Conservation (phyloP, 176 grass and related monocot genomes). For the Musa beccarii region DNA sequence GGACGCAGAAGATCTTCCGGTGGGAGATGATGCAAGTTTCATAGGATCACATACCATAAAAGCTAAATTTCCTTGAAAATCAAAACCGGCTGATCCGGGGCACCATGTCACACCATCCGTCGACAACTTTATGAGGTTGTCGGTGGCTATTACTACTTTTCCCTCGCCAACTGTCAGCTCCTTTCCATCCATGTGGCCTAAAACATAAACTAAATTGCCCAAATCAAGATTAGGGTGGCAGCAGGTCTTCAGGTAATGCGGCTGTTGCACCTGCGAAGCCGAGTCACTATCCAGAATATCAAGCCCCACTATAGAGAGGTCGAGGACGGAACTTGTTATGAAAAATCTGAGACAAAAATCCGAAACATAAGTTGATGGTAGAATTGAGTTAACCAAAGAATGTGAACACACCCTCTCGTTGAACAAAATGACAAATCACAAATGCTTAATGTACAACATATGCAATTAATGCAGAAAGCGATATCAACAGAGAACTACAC, state of each 20-base stretch:
- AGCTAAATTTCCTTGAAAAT: slow-evolving; percentile 78
- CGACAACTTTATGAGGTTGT: slow-evolving; percentile 70
- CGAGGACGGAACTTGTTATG: slow-evolving; percentile 81
- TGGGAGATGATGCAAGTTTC: slow-evolving; percentile 76
- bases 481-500: background rate
- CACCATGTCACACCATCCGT: slow-evolving; percentile 51
- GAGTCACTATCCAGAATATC: slow-evolving; percentile 55
- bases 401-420: background rate
- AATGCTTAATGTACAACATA: too few species aligned
- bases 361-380: slow-evolving; percentile 4
- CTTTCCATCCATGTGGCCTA: slow-evolving; percentile 54
- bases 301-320: slow-evolving; percentile 81
- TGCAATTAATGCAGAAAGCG: too few species aligned
- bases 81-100: slow-evolving; percentile 78
- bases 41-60: slow-evolving; percentile 94
- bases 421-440: background rate
- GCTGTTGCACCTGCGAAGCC: slow-evolving; percentile 32
- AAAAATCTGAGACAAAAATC: slow-evolving; percentile 55
- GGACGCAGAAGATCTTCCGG: slow-evolving; percentile 53
- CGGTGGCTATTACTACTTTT: slow-evolving; percentile 69
- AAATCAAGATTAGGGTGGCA: slow-evolving; percentile 59
- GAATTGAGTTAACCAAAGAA: background rate
- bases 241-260: slow-evolving; percentile 67
- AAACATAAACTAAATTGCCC: slow-evolving; percentile 63
- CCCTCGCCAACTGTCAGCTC: slow-evolving; percentile 57